These are phyloP conservation scores for Amanita rubescens DNA, from an alignment of 768 basidiomycete species.

Conservation along the genomic window DNA sequence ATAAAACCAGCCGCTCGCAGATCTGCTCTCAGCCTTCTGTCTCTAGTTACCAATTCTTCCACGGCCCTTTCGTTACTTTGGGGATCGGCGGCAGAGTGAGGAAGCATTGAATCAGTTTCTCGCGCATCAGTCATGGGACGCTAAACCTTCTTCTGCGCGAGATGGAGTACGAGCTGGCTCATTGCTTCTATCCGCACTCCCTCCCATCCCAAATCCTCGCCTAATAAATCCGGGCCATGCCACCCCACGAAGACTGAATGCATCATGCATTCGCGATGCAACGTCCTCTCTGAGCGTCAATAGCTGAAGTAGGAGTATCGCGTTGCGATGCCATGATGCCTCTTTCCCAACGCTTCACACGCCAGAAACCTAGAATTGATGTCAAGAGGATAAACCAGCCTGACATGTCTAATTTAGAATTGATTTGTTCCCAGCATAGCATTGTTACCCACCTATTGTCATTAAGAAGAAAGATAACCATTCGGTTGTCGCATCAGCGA, in stretches of 20 bases:
- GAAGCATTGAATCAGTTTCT: slow-evolving; percentile 33
- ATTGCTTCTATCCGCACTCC: slow-evolving; percentile 17
- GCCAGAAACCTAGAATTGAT: slow-evolving; percentile 84
- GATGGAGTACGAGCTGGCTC: slow-evolving; percentile 17
- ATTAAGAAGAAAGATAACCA: slow-evolving; percentile 96
- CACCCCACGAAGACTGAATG: slow-evolving; percentile 32
- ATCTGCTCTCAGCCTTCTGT: slow-evolving; percentile 50
- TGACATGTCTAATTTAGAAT: slow-evolving; percentile 12
- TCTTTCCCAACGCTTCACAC: slow-evolving; percentile 84
- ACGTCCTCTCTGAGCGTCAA: slow-evolving; percentile 18
- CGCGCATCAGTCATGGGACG: slow-evolving; percentile 14
- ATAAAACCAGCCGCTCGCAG: slow-evolving; percentile 55
- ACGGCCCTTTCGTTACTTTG: slow-evolving; percentile 35
- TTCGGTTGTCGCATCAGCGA: slow-evolving; percentile 74
- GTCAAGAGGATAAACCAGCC: slow-evolving; percentile 89
- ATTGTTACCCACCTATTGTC: slow-evolving; percentile 56
- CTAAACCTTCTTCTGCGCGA: slow-evolving; percentile 24
- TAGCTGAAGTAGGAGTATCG: slow-evolving; percentile 11
- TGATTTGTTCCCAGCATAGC: not conserved
- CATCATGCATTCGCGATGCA: slow-evolving; percentile 30
- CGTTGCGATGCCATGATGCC: slow-evolving; percentile 58
- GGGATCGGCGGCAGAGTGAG: slow-evolving; percentile 23
- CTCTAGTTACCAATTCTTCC: slow-evolving; percentile 41
- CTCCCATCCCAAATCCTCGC: slow-evolving; percentile 36
- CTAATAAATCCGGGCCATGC: slow-evolving; percentile 35